Percentiles rank a stretch among this genome's conserved stretches.
phyloP scores from a whole-genome alignment of 2,329 filamentous ascomycete species.

The Epichloe sylvatica region DNA sequence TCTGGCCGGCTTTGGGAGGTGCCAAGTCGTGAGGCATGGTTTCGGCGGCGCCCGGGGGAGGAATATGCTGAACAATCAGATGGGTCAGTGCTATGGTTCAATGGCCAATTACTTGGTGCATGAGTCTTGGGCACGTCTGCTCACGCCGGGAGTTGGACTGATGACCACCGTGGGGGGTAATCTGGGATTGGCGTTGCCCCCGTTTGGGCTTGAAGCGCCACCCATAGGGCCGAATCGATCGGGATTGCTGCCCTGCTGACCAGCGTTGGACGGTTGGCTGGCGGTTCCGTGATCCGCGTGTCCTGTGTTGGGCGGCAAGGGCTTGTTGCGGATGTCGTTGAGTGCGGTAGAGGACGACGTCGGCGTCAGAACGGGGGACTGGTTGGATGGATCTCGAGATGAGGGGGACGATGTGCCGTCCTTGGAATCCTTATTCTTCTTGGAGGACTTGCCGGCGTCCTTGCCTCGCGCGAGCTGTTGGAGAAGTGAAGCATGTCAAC shows the following conservation, averaged over 20 bases:
- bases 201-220: conserved; percentile 23
- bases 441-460: conserved; percentile 68
- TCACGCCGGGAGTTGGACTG: conserved; percentile 83
- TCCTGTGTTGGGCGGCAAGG: conserved; percentile 44
- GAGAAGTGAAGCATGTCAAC: conserved; percentile 8
- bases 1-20: conserved; percentile 80
- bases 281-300: conserved; percentile 27
- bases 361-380: conserved; percentile 56
- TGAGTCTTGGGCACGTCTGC: conserved; percentile 15
- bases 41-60: conserved; percentile 77
- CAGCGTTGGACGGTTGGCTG: conserved; percentile 27
- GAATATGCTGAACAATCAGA: conserved; percentile 50
- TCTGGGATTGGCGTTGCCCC: conserved; percentile 19
- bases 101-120: neutral
- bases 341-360: conserved; percentile 81
- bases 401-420: conserved; percentile 72
- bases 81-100: neutral
- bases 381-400: conserved; percentile 37
- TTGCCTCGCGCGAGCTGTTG: conserved; percentile 81
- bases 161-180: conserved; percentile 83
- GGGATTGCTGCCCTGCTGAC: conserved; percentile 21
- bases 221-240: conserved; percentile 29
- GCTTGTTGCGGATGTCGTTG: conserved; percentile 75
- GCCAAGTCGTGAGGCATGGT: conserved; percentile 97
- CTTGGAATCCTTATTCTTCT: conserved; percentile 59